Evolutionary conservation across 768 basidiomycete genomes (phyloP).

Genomic region (Favolaschia claudopus): DNA sequence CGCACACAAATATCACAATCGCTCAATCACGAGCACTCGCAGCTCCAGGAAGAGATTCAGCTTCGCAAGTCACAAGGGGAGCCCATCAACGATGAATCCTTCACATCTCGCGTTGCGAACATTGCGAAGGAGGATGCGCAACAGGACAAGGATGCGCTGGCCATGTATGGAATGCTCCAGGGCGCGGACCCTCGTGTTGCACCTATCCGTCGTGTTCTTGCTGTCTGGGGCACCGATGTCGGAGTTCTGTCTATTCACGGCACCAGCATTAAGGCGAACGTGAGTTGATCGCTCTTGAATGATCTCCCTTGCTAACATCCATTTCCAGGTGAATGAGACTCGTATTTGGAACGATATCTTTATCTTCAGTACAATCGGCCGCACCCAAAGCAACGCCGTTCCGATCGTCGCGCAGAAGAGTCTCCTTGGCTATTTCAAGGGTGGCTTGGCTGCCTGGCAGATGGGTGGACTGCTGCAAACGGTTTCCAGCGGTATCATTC

Average conservation of each 20-base stretch:
- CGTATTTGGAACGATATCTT: slow-evolving; percentile 97
- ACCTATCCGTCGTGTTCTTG: slow-evolving; percentile 93
- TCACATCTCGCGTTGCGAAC: slow-evolving; percentile 78
- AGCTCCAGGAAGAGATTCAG: slow-evolving; percentile 82
- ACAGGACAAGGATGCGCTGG: slow-evolving; percentile 94
- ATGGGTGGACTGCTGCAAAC: slow-evolving; percentile 91
- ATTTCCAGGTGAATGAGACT: slow-evolving; percentile 88
- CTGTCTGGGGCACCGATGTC: slow-evolving; percentile 97
- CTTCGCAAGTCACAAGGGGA: slow-evolving; percentile 62
- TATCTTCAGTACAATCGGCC: slow-evolving; percentile 81
- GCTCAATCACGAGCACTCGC: slow-evolving; percentile 87
- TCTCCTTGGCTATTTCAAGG: slow-evolving; percentile 96
- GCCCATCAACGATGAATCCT: slow-evolving; percentile 67
- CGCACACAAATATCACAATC: slow-evolving; percentile 94
- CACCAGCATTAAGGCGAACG: slow-evolving; percentile 86
- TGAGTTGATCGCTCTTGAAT: slow-evolving; percentile 36
- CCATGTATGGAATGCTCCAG: slow-evolving; percentile 94
- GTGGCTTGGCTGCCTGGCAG: slow-evolving; percentile 99
- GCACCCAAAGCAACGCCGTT: slow-evolving; percentile 94
- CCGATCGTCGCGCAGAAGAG: slow-evolving; percentile 98
- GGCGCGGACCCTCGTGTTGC: slow-evolving; percentile 85
- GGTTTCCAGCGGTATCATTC: slow-evolving; percentile 84
- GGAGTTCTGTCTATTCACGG: slow-evolving; percentile 91
- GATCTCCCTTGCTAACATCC: slow-evolving; percentile 15
- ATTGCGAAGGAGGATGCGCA: slow-evolving; percentile 90